Evolutionary conservation across 2,329 filamentous ascomycete species (phyloP), one percentile per base, ranked within the genome.

Genomic region (Elsinoe arachidis): DNA sequence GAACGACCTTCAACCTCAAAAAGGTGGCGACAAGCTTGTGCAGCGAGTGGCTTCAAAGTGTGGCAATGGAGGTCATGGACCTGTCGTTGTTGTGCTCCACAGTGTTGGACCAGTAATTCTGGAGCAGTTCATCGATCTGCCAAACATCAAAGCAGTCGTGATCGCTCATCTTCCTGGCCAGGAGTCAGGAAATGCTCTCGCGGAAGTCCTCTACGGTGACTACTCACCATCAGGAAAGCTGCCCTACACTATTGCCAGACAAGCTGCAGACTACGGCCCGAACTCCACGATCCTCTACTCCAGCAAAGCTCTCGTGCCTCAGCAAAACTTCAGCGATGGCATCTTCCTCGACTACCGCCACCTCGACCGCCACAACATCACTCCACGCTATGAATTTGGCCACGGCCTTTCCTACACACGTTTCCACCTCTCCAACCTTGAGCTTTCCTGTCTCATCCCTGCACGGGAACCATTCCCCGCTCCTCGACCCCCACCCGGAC

Each of bases 311-410:
- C 74, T 87, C 2, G 76, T 85, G 1, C 88, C 90, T 0, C 89
- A 95, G 67, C 88, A 95, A 63, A 84, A 89, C 62, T 95, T 93
- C 68, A 80, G 78, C 1, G 89, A 96, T 67, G 89, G 89, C 0
- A 73, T 96, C 0, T 91, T 91, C 67, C 84, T 95, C 63, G 92
- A 96, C 74, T 96, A 96, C 73, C 85, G 90, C 11, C 82, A 92
- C 70, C 91, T 96, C 64, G 90, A 96, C 75, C 88, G 86, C 67
- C 72, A 85, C 57, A 76, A 78, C 58, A 85, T 93, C 60, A 76
- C 77, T 4, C 91, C 91, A 0, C 85, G 87, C 1, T 96, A 85
- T 68, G 87, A 90, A 49, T 96, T 96, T 64, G 91, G 92, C 0
- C 91, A 84, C 60, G 92, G 91, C 0, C 78, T 96, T 1, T 88